These are phyloP conservation scores for Mimosa bimucronata DNA, from an alignment of 306 rosid genomes.

Conservation along the genomic window DNA sequence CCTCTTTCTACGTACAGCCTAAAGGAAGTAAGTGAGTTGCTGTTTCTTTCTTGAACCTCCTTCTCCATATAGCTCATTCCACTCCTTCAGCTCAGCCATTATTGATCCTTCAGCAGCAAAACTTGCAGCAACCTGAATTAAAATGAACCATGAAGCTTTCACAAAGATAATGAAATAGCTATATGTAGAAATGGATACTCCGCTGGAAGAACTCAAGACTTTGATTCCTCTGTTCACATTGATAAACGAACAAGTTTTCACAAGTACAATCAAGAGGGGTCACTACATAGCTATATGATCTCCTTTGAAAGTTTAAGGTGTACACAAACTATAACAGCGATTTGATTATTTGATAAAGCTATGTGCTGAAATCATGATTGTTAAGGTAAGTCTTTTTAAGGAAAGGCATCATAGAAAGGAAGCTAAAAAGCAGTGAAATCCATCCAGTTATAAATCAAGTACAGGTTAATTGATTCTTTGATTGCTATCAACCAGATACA, in stretches of 20 bases:
- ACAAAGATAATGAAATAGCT: neutral
- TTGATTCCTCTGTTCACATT: neutral
- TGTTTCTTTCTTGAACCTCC: conserved; percentile 97
- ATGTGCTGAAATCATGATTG: neutral
- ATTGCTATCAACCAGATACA: neutral
- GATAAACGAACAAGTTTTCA: neutral
- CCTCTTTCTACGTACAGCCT: conserved; percentile 36
- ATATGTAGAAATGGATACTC: neutral
- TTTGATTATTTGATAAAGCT: neutral
- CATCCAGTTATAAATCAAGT: neutral
- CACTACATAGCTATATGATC: neutral
- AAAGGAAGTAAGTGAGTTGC: conserved; percentile 89
- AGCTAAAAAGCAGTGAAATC: neutral
- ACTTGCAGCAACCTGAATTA: conserved; percentile 85
- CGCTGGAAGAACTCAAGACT: conserved; percentile 1
- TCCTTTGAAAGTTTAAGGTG: neutral
- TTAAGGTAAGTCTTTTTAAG: neutral
- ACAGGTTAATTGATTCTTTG: neutral
- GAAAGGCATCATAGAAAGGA: neutral
- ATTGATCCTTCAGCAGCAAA: conserved; percentile 83
- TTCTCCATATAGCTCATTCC: conserved; percentile 92
- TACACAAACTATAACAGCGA: neutral
- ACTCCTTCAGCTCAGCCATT: conserved; percentile 87
- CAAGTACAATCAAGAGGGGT: neutral
- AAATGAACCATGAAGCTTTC: conserved; percentile 19